A percentile compares a stretch with the other conserved stretches of the same genome.
Conservation (phyloP, 768 basidiomycete genomes). For the Tephrocybe sp. region DNA sequence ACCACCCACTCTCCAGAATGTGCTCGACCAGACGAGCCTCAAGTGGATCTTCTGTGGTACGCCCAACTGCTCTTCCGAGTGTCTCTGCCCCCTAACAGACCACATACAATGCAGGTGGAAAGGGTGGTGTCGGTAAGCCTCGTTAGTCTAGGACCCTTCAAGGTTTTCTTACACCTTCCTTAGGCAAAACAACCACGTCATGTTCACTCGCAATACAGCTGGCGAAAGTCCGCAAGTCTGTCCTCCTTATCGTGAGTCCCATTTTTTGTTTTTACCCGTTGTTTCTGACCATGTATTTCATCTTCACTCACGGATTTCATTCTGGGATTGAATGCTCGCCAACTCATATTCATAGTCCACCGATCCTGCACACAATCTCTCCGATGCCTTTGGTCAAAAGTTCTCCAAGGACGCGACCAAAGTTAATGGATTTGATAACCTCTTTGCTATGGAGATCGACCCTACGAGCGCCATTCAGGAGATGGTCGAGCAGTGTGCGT, state of each 20-base stretch:
- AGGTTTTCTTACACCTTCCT: slow-evolving; percentile 1
- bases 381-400: slow-evolving; percentile 98
- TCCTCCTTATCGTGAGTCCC: slow-evolving; percentile 82
- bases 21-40: slow-evolving; percentile 87
- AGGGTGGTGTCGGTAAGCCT: slow-evolving; percentile 92
- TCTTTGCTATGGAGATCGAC: slow-evolving; percentile 99
- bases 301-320: slow-evolving; percentile 11
- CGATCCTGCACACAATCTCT: slow-evolving; percentile 99
- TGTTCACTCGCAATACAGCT: slow-evolving; percentile 98
- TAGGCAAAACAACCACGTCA: slow-evolving; percentile 97
- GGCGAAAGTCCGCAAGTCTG: slow-evolving; percentile 87
- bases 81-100: slow-evolving; percentile 9
- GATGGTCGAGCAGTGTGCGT: slow-evolving; percentile 95
- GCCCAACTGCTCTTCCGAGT: slow-evolving; percentile 25
- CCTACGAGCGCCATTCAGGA: slow-evolving; percentile 97
- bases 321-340: background rate
- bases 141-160: background rate
- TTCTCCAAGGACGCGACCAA: slow-evolving; percentile 98
- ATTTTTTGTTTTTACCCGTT: background rate
- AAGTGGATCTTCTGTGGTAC: slow-evolving; percentile 99
- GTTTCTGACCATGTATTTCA: background rate
- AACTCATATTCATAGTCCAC: slow-evolving; percentile 70
- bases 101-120: slow-evolving; percentile 66
- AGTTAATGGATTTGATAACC: slow-evolving; percentile 96
- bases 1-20: slow-evolving; percentile 86